Percentiles rank a stretch among this genome's conserved stretches.
These are phyloP conservation scores for Tillandsia leiboldiana DNA, from an alignment of 176 grass and related monocot genomes.

Conservation along the genomic window DNA sequence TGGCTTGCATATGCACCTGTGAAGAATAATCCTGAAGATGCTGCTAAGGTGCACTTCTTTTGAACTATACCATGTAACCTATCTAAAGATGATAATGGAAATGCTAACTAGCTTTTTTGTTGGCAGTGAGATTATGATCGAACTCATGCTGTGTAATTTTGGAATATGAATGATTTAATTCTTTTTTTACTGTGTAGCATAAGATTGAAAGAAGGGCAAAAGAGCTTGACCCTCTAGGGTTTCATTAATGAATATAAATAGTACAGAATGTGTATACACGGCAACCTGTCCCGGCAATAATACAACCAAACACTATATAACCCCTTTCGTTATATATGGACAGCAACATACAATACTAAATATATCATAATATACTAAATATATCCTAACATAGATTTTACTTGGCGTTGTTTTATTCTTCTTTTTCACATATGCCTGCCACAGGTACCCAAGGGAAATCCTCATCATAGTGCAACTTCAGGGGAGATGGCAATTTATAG, in stretches of 20 bases:
- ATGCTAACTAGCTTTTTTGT: background rate
- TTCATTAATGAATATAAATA: background rate
- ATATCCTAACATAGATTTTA: too few relatives aligned
- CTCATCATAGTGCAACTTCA: slow-evolving; percentile 90
- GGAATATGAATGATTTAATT: too few relatives aligned
- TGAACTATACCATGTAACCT: background rate
- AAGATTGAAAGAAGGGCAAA: too few relatives aligned
- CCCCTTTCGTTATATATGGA: slow-evolving; percentile 4
- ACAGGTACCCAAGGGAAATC: slow-evolving; percentile 90
- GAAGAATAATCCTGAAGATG: slow-evolving; percentile 97
- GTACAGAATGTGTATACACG: too few relatives aligned
- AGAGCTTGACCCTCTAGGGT: too few relatives aligned
- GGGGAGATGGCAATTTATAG: slow-evolving; percentile 96
- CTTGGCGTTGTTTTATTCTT: background rate
- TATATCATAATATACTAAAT: too few relatives aligned
- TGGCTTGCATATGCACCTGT: slow-evolving; percentile 97
- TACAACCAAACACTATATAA: background rate
- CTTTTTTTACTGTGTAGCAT: too few relatives aligned
- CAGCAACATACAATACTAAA: too few relatives aligned
- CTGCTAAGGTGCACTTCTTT: slow-evolving; percentile 64
- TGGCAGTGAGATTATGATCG: too few relatives aligned
- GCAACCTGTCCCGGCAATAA: too few relatives aligned
- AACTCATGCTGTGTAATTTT: too few relatives aligned
- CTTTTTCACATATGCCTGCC: slow-evolving; percentile 10
- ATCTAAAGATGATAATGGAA: background rate